Evolutionary conservation across 208 protist genomes (phyloP), one percentile per base, ranked within the genome.

Genomic region (Herpetomonas tarakana): DNA sequence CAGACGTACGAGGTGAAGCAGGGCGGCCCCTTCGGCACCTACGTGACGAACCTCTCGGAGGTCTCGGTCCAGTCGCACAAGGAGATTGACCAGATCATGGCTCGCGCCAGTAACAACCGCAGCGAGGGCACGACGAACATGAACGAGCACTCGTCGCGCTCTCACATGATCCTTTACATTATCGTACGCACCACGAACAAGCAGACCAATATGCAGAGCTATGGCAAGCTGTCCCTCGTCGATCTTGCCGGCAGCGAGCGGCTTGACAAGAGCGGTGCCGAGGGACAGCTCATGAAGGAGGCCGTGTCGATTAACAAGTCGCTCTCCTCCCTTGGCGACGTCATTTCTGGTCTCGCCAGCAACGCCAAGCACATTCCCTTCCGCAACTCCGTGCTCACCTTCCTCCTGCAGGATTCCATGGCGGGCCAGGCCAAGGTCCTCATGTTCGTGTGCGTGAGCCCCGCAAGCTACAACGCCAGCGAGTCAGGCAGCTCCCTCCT

Each of bases 361-460:
- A 89, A 70, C 54, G 58, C 62, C 24, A 96, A 96, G 71, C 90
- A 97, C 64, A 77, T 97, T 52, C 91, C 91, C 26, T 97, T 96
- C 68, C 88, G 93, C 38, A 96, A 97, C 67, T 97, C 91, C 0
- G 74, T 78, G 2, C 74, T 97, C 25, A 97, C 93, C 3, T 96
- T 89, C 51, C 77, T 97, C 25, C 75, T 98, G 21, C 83, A 94
- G 61, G 87, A 94, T 65, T 96, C 90, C 12, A 95, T 95, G 78
- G 84, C 86, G n/a, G 94, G 94, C 1, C 92, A 97, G 65, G 90
- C 94, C 2, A 98, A 98, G 70, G 94, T 97, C 52, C 82, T 98
- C 35, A 96, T 98, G 92, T 98, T 98, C 64, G 91, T 91, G 24
- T 97, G 95, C 62, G 89, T 97, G 29, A 96, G 87, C 35, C 96